Evolutionary conservation across 495 filamentous ascomycete genomes (phyloP).

Genomic region (Talaromyces ruber): DNA sequence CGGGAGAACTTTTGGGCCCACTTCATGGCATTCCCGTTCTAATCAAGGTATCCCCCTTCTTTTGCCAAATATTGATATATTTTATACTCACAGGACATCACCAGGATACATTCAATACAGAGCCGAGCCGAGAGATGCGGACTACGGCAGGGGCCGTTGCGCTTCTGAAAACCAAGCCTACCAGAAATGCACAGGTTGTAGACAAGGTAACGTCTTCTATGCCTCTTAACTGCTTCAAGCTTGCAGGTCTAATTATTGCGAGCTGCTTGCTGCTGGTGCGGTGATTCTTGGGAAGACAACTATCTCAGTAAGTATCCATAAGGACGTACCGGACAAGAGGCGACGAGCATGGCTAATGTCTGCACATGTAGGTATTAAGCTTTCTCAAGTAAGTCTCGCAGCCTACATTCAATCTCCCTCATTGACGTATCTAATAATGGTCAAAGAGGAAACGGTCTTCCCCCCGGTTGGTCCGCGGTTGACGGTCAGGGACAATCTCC

Average conservation of each 20-base stretch:
- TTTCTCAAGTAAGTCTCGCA: background rate
- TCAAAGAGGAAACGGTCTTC: conserved; percentile 19
- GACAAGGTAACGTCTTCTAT: background rate
- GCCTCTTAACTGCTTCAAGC: background rate
- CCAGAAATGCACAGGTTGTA: background rate
- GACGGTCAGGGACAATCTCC: background rate
- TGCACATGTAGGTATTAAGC: background rate
- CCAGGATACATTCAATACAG: background rate
- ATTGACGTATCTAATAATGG: background rate
- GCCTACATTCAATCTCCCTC: background rate
- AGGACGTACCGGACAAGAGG: background rate
- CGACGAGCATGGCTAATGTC: background rate
- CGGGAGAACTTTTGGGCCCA: background rate
- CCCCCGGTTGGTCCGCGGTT: conserved; percentile 7
- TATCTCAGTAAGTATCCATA: background rate
- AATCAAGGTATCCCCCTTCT: background rate
- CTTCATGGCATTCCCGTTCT: background rate
- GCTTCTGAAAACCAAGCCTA: background rate
- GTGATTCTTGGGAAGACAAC: background rate
- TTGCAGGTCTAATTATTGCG: background rate
- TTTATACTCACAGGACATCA: too few relatives aligned
- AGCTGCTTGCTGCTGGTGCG: background rate
- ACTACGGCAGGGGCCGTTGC: background rate
- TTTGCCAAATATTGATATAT: background rate
- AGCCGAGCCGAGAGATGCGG: background rate